A percentile compares a stretch with the other conserved stretches of the same genome.
phyloP scores from a whole-genome alignment of 441 rosid species.

The Euphorbia celastroides region DNA sequence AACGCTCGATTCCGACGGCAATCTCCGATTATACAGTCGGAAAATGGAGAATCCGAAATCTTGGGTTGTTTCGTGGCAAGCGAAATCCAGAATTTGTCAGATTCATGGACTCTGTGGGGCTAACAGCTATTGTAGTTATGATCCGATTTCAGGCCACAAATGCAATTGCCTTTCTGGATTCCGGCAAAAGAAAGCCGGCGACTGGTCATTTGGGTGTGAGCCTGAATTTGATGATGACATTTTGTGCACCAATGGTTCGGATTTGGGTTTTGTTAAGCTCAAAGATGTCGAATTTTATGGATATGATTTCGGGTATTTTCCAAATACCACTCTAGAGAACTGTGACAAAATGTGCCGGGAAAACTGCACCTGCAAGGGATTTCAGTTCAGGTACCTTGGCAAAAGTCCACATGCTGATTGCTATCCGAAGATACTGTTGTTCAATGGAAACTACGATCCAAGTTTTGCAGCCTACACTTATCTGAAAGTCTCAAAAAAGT shows the following conservation, averaged over 20 bases:
- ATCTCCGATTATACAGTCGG: slow-evolving; percentile 19
- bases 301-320: slow-evolving; percentile 1
- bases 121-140: slow-evolving; percentile 17
- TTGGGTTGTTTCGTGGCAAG: slow-evolving; percentile 24
- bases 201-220: slow-evolving; percentile 24
- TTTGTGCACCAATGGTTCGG: background rate
- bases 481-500: slow-evolving; percentile 24
- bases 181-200: background rate
- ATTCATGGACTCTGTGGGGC: slow-evolving; percentile 25
- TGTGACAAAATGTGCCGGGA: slow-evolving; percentile 22
- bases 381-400: slow-evolving; percentile 10
- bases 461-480: slow-evolving; percentile 20
- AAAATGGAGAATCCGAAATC: background rate
- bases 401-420: slow-evolving; percentile 8
- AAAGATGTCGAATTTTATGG: slow-evolving; percentile 25
- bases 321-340: slow-evolving; percentile 2
- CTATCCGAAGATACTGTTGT: slow-evolving; percentile 16
- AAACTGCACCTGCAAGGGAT: slow-evolving; percentile 20
- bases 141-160: slow-evolving; percentile 7
- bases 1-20: slow-evolving; percentile 23
- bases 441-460: slow-evolving; percentile 17
- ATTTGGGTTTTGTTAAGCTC: slow-evolving; percentile 11
- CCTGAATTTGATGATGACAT: slow-evolving; percentile 2
- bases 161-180: slow-evolving; percentile 23
- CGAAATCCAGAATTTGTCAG: slow-evolving; percentile 6